A percentile compares a stretch with the other conserved stretches of the same genome.
phyloP scores from a whole-genome alignment of 2,329 filamentous ascomycete species.

The Aureobasidium zeae region DNA sequence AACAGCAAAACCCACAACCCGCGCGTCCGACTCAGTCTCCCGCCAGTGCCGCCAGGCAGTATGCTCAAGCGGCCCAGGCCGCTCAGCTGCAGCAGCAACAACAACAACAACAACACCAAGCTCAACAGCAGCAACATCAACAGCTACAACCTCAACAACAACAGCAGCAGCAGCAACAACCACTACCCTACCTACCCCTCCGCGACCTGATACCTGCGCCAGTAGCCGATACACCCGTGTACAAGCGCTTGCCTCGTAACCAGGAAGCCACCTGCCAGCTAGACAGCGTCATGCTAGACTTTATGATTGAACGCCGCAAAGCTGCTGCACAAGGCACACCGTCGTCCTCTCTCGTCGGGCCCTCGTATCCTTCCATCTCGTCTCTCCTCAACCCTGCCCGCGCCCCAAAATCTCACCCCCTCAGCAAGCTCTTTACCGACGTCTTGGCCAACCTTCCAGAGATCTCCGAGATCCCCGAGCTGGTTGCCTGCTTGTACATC shows the following conservation, averaged over 20 bases:
- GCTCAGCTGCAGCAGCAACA: constrained; percentile 9
- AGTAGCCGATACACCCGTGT: constrained; percentile 23
- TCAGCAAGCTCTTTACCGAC: constrained; percentile 78
- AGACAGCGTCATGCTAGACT: constrained; percentile 71
- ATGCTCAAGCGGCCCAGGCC: constrained; percentile 11
- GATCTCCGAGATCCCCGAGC: constrained; percentile 63
- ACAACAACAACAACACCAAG: constrained; percentile 2
- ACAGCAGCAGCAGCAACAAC: neutral
- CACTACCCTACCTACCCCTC: no score
- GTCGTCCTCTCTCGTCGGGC: constrained; percentile 59
- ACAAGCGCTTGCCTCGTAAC: constrained; percentile 42
- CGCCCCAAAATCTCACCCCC: constrained; percentile 54
- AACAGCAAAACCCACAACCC: neutral
- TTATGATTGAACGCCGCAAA: constrained; percentile 59
- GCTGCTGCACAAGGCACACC: constrained; percentile 57
- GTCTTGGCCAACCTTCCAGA: constrained; percentile 77
- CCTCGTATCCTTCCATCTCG: constrained; percentile 69
- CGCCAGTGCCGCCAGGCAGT: constrained; percentile 11
- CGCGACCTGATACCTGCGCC: constrained; percentile 23
- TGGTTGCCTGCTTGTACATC: constrained; percentile 69
- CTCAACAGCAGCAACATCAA: neutral
- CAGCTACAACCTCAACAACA: constrained; percentile 11
- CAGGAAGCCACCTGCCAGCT: constrained; percentile 63
- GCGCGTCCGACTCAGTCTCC: constrained; percentile 7
- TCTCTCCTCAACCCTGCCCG: constrained; percentile 65